Evolutionary conservation across 805 yeast species (phyloP).

Genomic region (Yarrowia sp.): DNA sequence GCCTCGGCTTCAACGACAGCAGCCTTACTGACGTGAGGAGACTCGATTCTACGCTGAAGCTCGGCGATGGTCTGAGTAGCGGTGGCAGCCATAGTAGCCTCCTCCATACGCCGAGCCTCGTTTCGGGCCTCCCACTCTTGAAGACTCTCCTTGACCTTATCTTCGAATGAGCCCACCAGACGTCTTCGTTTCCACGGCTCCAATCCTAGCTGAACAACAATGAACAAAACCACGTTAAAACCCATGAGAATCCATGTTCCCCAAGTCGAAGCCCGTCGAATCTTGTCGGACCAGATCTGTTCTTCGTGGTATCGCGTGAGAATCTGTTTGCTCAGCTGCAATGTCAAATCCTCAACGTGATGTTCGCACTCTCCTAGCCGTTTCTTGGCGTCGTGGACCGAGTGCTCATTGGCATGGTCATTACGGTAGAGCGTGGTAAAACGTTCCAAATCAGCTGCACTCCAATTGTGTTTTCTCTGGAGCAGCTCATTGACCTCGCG

Average conservation of each 20-base stretch:
- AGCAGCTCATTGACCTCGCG: slow-evolving; percentile 80
- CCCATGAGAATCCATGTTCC: slow-evolving; percentile 92
- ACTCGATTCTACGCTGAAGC: slow-evolving; percentile 2
- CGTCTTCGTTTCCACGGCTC: slow-evolving; percentile 93
- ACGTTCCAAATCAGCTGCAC: slow-evolving; percentile 68
- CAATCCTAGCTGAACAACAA: slow-evolving; percentile 77
- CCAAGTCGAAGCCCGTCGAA: slow-evolving; percentile 92
- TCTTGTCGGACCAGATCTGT: slow-evolving; percentile 97
- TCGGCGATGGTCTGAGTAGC: slow-evolving; percentile 12
- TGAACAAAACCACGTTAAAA: slow-evolving; percentile 69
- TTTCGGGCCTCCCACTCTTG: slow-evolving; percentile 26
- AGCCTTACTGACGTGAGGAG: neutral
- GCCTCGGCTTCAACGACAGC: slow-evolving; percentile 11
- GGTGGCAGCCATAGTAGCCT: slow-evolving; percentile 10
- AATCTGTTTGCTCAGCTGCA: slow-evolving; percentile 68
- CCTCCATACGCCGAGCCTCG: neutral
- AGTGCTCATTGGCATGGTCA: slow-evolving; percentile 69
- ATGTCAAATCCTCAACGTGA: slow-evolving; percentile 64
- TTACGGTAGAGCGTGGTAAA: slow-evolving; percentile 78
- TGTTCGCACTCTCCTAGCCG: slow-evolving; percentile 54
- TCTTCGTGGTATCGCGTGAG: slow-evolving; percentile 92
- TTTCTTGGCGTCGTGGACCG: slow-evolving; percentile 51
- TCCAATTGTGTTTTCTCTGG: slow-evolving; percentile 83
- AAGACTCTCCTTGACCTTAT: slow-evolving; percentile 54
- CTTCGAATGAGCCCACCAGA: slow-evolving; percentile 79